Conservation (phyloP, 1,284 basidiomycete genomes). For the Apiotrichum sp. region DNA sequence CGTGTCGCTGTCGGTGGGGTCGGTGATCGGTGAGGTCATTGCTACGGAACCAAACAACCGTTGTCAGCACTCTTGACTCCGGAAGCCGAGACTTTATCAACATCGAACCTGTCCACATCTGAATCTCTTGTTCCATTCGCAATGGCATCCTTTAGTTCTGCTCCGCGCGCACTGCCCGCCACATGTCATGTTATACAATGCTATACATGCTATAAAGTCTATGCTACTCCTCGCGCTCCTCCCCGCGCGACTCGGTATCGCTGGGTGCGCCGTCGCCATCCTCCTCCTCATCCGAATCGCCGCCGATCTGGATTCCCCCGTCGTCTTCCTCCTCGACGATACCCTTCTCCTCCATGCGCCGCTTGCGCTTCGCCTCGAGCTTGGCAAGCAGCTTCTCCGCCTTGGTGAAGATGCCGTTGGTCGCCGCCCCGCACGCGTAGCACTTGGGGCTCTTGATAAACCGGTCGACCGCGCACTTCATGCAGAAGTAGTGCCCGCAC, state of each 20-base stretch:
- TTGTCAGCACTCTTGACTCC: no score
- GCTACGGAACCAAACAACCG: slow-evolving; percentile 1
- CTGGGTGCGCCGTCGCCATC: slow-evolving; percentile 6
- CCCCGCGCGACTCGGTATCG: background rate
- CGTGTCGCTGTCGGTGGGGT: background rate
- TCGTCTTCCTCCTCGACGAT: slow-evolving; percentile 26
- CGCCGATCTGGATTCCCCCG: slow-evolving; percentile 33
- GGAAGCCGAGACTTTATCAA: no score
- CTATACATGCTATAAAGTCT: background rate
- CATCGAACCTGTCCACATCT: no score
- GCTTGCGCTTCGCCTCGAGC: slow-evolving; percentile 43
- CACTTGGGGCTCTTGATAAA: slow-evolving; percentile 94
- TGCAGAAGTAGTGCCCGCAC: slow-evolving; percentile 97
- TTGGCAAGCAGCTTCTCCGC: slow-evolving; percentile 47
- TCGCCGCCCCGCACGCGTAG: slow-evolving; percentile 85
- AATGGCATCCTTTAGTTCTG: no score
- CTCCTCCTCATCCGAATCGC: slow-evolving; percentile 23
- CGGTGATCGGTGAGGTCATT: slow-evolving; percentile 4
- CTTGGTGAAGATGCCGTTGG: slow-evolving; percentile 71
- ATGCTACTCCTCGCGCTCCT: slow-evolving; percentile 2
- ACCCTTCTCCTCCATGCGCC: slow-evolving; percentile 33
- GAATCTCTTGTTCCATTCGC: no score
- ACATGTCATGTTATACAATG: slow-evolving; percentile 1
- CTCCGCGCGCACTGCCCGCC: no score
- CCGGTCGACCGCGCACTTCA: slow-evolving; percentile 79